A percentile compares a stretch with the other conserved stretches of the same genome.
Conservation (phyloP, 139 green algal species). For the Micractinium conductrix region DNA sequence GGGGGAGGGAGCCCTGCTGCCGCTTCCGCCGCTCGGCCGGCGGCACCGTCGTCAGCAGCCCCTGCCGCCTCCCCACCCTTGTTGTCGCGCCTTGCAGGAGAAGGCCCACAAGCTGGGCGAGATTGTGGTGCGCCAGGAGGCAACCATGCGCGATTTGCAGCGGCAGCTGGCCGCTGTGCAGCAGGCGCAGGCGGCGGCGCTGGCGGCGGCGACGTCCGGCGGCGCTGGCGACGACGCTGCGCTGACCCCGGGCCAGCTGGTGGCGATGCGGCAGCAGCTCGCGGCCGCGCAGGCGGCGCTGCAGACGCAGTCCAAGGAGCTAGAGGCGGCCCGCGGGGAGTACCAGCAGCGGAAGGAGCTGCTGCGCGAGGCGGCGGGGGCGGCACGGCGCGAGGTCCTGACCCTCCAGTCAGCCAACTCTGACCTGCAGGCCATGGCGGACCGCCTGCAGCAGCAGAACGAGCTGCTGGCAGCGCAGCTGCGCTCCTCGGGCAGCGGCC, state of each 20-base stretch:
- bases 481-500: neutral
- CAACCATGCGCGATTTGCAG: conserved; percentile 11
- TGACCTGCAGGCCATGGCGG: conserved; percentile 5
- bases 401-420: conserved; percentile 9
- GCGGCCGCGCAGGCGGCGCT: conserved; percentile 18
- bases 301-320: neutral
- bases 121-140: conserved; percentile 25
- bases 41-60: too few species aligned
- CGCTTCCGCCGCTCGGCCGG: too few species aligned
- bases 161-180: conserved; percentile 5
- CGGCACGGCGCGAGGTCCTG: conserved; percentile 16
- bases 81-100: conserved; percentile 3
- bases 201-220: neutral
- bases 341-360: conserved; percentile 14
- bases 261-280: conserved; percentile 22
- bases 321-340: neutral
- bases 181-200: conserved; percentile 4
- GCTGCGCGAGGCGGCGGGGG: conserved; percentile 25
- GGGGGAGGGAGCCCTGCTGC: too few species aligned
- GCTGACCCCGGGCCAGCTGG: neutral
- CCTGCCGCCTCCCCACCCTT: neutral
- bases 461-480: conserved; percentile 6
- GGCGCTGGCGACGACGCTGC: neutral
- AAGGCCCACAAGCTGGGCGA: conserved; percentile 32
- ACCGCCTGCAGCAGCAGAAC: conserved; percentile 26